Evolutionary conservation across 2,329 filamentous ascomycete species (phyloP), one percentile per base, ranked within the genome.

Genomic region (Alternaria sp.): DNA sequence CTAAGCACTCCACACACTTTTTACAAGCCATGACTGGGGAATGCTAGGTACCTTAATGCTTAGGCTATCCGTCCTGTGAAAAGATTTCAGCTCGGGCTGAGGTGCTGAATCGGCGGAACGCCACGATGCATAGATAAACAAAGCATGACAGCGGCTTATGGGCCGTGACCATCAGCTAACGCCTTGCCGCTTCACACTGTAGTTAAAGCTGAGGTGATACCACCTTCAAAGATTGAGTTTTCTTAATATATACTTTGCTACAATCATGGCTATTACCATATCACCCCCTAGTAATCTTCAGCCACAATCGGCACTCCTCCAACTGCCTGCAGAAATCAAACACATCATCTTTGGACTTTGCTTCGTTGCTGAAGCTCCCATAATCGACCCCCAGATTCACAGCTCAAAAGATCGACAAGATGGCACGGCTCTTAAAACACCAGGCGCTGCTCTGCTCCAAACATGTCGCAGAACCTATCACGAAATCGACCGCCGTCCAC

Each of bases 391-490:
- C 7, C 59, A 61, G 22, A 58, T 64, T n/a, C 39, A 38, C 46
- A 22, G 3, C 14, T 24, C 16, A 12, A 38, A 47, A 39, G 16
- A 16, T 28, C 24, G 30, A 49, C 7, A 43, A 12, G 53, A 55
- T 42, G 18, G n/a, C 16, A 43, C 22, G 30, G 7, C 43, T 43
- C 9, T n/a, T 20, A 9, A 47, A 28, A 32, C 59, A 41, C 16
- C 75, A n/a, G 68, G 71, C 9, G 53, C 71, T 5, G 61, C 68
- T n/a, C 64, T 81, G 14, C 66, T 80, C 7, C 75, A 71, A 39
- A 79, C 77, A 16, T 80, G 78, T 57, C 74, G 74, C 34, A 63
- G 72, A 32, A 57, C 77, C 24, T 74, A 79, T 56, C 66, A 69
- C 54, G 77, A 80, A 57, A 64, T 63, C 22, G 71, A 78, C 52